phyloP scores from a whole-genome alignment of 768 basidiomycete genomes.

The Filobasidium wieringae region DNA sequence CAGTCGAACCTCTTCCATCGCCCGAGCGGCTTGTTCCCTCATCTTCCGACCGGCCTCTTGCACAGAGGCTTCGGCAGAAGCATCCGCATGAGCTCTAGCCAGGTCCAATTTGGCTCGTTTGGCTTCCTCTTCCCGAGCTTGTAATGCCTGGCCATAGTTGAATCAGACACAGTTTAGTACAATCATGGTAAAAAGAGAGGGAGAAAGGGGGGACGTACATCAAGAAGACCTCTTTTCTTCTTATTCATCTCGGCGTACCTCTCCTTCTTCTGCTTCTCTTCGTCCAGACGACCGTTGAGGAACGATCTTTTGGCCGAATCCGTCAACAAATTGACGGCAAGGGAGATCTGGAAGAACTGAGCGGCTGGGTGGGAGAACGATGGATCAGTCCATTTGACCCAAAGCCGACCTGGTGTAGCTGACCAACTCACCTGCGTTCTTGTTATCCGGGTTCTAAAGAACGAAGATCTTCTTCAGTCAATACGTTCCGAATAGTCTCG shows the following conservation, averaged over 20 bases:
- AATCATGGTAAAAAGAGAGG: too few species aligned
- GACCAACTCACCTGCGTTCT: background rate
- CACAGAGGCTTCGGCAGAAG: slow-evolving; percentile 29
- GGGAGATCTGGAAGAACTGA: slow-evolving; percentile 29
- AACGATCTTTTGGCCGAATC: slow-evolving; percentile 28
- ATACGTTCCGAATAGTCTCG: background rate
- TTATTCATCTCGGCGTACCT: slow-evolving; percentile 30
- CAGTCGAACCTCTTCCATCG: slow-evolving; percentile 10
- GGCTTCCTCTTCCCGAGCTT: slow-evolving; percentile 33
- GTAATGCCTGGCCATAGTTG: slow-evolving; percentile 25
- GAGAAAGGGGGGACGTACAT: too few species aligned
- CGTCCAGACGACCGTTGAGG: slow-evolving; percentile 26
- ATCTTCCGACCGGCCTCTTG: slow-evolving; percentile 30
- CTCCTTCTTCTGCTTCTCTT: slow-evolving; percentile 24
- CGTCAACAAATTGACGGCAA: slow-evolving; percentile 26
- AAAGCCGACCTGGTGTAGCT: background rate
- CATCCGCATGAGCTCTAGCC: slow-evolving; percentile 15
- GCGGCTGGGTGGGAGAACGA: slow-evolving; percentile 13
- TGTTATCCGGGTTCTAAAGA: slow-evolving; percentile 10
- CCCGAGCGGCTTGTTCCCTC: slow-evolving; percentile 26
- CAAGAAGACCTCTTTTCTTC: slow-evolving; percentile 30
- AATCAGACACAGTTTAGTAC: too few species aligned
- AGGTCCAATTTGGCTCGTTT: slow-evolving; percentile 28
- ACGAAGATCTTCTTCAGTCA: slow-evolving; percentile 1
- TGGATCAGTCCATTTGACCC: background rate